phyloP scores from a whole-genome alignment of 495 filamentous ascomycete genomes.

The Geopyxis carbonaria region DNA sequence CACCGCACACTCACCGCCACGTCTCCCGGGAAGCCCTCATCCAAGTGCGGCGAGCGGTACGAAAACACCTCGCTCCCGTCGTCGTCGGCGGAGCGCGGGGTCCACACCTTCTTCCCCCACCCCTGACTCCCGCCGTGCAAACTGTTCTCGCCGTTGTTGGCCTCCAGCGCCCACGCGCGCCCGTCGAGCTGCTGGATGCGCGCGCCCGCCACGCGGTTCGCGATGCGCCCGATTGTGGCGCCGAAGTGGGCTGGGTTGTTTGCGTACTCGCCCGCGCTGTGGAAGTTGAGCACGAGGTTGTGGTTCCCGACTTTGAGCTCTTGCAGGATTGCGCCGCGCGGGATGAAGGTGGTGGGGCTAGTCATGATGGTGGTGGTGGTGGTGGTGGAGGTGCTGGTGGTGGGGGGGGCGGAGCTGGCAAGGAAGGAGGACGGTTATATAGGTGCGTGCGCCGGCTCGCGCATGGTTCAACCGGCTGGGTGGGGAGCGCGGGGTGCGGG shows the following conservation, averaged over 20 bases:
- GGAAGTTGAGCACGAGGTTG: slow-evolving; percentile 81
- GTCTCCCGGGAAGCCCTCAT: slow-evolving; percentile 74
- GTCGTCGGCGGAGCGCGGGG: slow-evolving; percentile 45
- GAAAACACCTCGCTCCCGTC: slow-evolving; percentile 62
- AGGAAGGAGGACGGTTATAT: too few relatives aligned
- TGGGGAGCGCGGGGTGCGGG: too few relatives aligned
- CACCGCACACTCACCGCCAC: slow-evolving; percentile 68
- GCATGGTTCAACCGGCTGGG: too few relatives aligned
- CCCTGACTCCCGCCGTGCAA: slow-evolving; percentile 67
- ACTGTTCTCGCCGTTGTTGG: slow-evolving; percentile 62
- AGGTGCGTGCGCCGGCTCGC: too few relatives aligned
- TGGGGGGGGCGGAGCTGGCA: not conserved
- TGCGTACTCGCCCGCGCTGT: slow-evolving; percentile 52
- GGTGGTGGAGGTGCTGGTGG: not conserved
- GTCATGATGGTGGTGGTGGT: not conserved
- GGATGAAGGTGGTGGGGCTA: slow-evolving; percentile 39
- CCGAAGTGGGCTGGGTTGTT: slow-evolving; percentile 70
- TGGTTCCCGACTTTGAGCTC: slow-evolving; percentile 54
- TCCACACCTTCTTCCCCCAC: slow-evolving; percentile 72
- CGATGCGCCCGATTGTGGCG: slow-evolving; percentile 81
- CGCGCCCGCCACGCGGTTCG: slow-evolving; percentile 67
- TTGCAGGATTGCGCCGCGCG: slow-evolving; percentile 77
- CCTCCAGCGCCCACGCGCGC: slow-evolving; percentile 44
- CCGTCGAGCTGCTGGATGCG: slow-evolving; percentile 57
- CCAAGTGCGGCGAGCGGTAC: slow-evolving; percentile 53